Evolutionary conservation across 2,329 filamentous ascomycete species (phyloP), one percentile per base, ranked within the genome.

Genomic region (Exophiala aquamarina): DNA sequence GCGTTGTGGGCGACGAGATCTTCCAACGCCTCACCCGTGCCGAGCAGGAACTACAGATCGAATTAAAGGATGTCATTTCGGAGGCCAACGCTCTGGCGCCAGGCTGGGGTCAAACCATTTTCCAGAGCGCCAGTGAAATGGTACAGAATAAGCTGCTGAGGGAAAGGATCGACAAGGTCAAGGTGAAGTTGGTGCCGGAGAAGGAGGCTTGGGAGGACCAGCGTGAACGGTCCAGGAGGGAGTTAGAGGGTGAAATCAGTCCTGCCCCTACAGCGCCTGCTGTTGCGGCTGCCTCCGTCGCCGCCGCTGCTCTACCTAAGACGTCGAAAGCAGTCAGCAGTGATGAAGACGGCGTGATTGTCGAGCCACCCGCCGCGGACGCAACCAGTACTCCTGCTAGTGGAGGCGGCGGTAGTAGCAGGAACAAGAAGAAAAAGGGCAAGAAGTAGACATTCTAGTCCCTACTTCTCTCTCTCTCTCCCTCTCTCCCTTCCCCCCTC

Each of bases 121-220:
- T 98, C 79, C 93, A 98, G 70, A 91, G 88, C 36, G 93, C 93
- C 45, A 95, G 95, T 70, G 93, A 98, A 70, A 96, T 98, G 70
- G 83, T 87, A 49, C 86, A 89, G 63, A 96, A 96, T 71, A 79
- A 81, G 33, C 72, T 83, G 37, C 79, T 95, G 62, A 87, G 89
- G 57, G 77, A 84, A 56, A 81, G 84, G 40, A 77, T 95, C 15
- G 79, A 84, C 37, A 86, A 90, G 54, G 82, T 95, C 49, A 83
- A 91, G 60, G 72, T 75, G 20, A 85, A 88, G 62, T 74, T 83
- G 2, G 76, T 79, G 8, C 74, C 82, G 32, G 93, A 97, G 71
- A 88, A 87, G 71, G 78, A 85, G 63, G 95, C 90, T 89, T 98
- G 93, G 93, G 88, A 89, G 36, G 78, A 77, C 53, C 90, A 94